Base-by-base conservation (phyloP, 768 basidiomycete genomes). In the Cyathus striatus region DNA sequence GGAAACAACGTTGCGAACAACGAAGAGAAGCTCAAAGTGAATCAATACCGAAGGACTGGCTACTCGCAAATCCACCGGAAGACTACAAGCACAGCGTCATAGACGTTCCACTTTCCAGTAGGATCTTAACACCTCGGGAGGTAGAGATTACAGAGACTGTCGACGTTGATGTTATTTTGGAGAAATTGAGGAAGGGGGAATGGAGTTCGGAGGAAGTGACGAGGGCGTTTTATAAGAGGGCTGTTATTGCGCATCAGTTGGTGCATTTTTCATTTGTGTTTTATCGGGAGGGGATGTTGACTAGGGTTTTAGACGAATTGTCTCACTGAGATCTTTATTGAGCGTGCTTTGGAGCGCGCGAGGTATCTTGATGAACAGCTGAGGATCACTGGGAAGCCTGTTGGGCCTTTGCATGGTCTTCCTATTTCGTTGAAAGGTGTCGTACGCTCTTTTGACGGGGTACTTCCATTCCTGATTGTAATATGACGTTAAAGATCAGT, bases 171-270 rank as follows among this genome's bases (percentile, higher is more conserved):
- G 27, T 49, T 24, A 39, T 84, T 4, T 62, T 83, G 6, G 40
- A 61, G 30, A 77, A 70, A 38, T 58, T 86, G 6, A 69, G 66
- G 18, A 56, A 50, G 1, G 64, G 62, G 2, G 57, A 69, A 44
- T 83, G 76, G 75, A 67, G 78, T 1, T 70, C 80, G 1, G 72
- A 78, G 2, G 71, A 75, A 17, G 81, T 83, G 5, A 78, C 78
- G 0, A 72, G 61, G 0, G 81, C 83, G 0, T 85, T 77, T 57
- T 80, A 72, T 58, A 83, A 84, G 55, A 66, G 82, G 6, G 84
- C 84, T 1, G 70, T 81, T 24, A 55, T 86, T 22, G 83, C 83
- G 2, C 83, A 87, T 10, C 82, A 85, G 54, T 59, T 85, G 23
- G 80, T 82, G 50, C 49, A 68, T 52, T 32, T 16, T n/a, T n/a